Evolutionary conservation across 2,329 filamentous ascomycete genomes (phyloP).

Genomic region (Arthrobotrys sinensis): DNA sequence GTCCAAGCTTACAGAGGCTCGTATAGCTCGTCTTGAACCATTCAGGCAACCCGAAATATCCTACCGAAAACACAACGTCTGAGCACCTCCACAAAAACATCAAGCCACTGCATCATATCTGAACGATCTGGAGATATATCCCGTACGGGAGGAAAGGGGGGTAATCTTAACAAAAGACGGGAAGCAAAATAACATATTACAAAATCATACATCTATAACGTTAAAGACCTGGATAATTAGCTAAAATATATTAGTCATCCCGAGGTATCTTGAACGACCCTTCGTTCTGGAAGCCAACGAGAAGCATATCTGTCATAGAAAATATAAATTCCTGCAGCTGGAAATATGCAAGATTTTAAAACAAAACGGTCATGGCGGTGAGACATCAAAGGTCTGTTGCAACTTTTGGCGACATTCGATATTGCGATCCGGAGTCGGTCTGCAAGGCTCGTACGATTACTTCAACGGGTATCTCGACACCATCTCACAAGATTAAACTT

Average conservation of each 20-base stretch:
- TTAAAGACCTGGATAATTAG: conserved; percentile 32
- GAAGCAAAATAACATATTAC: neutral
- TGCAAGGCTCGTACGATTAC: conserved; percentile 12
- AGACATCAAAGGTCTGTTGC: neutral
- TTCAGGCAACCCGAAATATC: conserved; percentile 11
- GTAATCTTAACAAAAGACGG: conserved; percentile 3
- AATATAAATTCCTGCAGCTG: conserved; percentile 14
- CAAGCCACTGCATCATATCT: conserved; percentile 14
- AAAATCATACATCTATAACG: conserved; percentile 8
- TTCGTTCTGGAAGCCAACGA: neutral
- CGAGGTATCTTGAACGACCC: neutral
- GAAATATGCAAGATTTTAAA: conserved; percentile 21
- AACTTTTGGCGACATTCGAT: conserved; percentile 7
- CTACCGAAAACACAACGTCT: conserved; percentile 18
- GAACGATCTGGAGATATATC: neutral
- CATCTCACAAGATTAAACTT: conserved; percentile 28
- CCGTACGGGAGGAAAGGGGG: neutral
- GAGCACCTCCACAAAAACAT: conserved; percentile 24
- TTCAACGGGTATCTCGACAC: conserved; percentile 18
- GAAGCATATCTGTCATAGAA: neutral
- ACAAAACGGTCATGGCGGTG: conserved; percentile 30
- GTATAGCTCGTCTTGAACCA: conserved; percentile 8
- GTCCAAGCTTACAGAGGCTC: conserved; percentile 12
- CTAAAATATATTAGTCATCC: conserved; percentile 36
- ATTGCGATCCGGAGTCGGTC: neutral